Conservation (phyloP, 805 yeast genomes). For the Clavispora carvajalis region DNA sequence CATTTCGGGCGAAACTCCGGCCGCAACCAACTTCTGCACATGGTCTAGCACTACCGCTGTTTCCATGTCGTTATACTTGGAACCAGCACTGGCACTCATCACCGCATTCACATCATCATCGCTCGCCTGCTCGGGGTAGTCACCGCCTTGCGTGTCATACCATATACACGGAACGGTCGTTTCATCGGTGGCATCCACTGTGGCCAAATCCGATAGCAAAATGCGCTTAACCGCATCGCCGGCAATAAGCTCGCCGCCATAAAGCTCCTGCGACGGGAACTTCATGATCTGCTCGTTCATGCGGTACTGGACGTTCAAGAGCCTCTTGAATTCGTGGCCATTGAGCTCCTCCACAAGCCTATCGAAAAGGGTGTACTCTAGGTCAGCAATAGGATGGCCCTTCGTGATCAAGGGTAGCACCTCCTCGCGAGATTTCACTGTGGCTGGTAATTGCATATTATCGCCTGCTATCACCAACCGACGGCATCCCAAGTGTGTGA, state of each 20-base stretch:
- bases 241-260: constrained; percentile 59
- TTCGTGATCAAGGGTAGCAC: constrained; percentile 8
- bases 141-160: constrained; percentile 94
- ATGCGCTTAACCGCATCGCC: constrained; percentile 51
- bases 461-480: constrained; percentile 86
- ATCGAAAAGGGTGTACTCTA: constrained; percentile 77
- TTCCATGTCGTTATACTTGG: constrained; percentile 78
- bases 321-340: constrained; percentile 43
- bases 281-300: constrained; percentile 78
- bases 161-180: constrained; percentile 58
- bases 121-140: constrained; percentile 55
- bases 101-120: constrained; percentile 18
- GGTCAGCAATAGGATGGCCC: constrained; percentile 34
- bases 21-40: constrained; percentile 41
- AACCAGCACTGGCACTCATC: constrained; percentile 28
- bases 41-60: constrained; percentile 56
- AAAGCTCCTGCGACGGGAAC: constrained; percentile 64
- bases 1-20: constrained; percentile 48
- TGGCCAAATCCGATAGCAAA: constrained; percentile 46
- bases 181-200: constrained; percentile 45
- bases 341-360: constrained; percentile 49
- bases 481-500: constrained; percentile 52
- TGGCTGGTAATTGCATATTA: constrained; percentile 87
- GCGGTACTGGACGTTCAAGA: constrained; percentile 78
- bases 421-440: constrained; percentile 53